A percentile compares a stretch with the other conserved stretches of the same genome.
Conservation (phyloP, 805 yeast genomes). For the Metschnikowia similis region DNA sequence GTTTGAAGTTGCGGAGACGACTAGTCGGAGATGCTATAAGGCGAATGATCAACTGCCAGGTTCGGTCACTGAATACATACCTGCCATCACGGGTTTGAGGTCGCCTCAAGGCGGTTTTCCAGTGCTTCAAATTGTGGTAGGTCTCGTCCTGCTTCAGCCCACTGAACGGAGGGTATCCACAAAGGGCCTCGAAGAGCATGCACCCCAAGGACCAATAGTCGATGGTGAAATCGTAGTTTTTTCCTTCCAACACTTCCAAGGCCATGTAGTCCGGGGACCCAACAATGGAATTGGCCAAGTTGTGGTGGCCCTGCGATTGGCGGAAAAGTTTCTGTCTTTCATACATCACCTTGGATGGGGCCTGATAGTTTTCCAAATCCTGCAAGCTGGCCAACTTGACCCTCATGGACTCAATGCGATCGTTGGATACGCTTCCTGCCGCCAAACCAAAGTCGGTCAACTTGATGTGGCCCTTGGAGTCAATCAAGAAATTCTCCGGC, state of each 20-base stretch:
- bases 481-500: constrained; percentile 90
- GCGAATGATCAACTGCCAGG: constrained; percentile 83
- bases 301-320: constrained; percentile 74
- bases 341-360: constrained; percentile 64
- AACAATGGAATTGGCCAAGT: constrained; percentile 90
- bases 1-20: constrained; percentile 75
- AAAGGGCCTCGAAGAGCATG: constrained; percentile 91
- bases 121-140: constrained; percentile 84
- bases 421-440: constrained; percentile 90
- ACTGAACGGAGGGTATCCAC: constrained; percentile 96
- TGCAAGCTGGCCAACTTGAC: constrained; percentile 63
- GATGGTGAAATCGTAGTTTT: constrained; percentile 88
- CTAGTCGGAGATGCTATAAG: constrained; percentile 75
- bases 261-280: constrained; percentile 99
- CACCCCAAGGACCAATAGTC: constrained; percentile 99
- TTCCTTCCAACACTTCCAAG: constrained; percentile 91
- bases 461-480: constrained; percentile 86
- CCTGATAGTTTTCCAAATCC: constrained; percentile 58
- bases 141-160: constrained; percentile 94
- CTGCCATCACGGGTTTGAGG: constrained; percentile 92
- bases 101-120: constrained; percentile 84
- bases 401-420: constrained; percentile 90
- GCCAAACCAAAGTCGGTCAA: constrained; percentile 96
- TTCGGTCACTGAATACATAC: constrained; percentile 89
- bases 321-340: constrained; percentile 88